A percentile compares a stretch with the other conserved stretches of the same genome.
These are phyloP conservation scores for Ceratocystis diversiconidia DNA, from an alignment of 2,329 filamentous ascomycete species.

Conservation along the genomic window DNA sequence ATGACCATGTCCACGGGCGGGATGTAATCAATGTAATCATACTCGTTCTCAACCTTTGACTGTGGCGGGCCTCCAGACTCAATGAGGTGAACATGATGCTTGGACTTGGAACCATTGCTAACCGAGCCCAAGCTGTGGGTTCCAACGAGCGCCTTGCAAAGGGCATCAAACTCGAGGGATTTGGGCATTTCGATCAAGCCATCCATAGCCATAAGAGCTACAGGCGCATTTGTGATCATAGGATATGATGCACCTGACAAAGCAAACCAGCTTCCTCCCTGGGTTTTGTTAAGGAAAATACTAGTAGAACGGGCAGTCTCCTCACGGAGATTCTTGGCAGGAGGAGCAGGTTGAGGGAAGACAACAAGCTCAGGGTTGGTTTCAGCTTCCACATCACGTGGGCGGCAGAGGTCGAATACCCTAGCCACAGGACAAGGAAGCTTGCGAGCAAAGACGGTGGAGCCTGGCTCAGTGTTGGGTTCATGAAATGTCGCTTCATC, in stretches of 20 bases:
- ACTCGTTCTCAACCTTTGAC: constrained; percentile 21
- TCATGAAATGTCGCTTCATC: constrained; percentile 30
- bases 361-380: constrained; percentile 65
- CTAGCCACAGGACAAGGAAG: constrained; percentile 67
- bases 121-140: constrained; percentile 47
- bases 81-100: constrained; percentile 28
- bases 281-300: constrained; percentile 78
- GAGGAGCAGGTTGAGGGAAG: constrained; percentile 70
- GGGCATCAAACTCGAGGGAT: constrained; percentile 27
- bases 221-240: constrained; percentile 56
- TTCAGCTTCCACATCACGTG: constrained; percentile 45
- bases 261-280: constrained; percentile 83
- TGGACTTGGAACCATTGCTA: constrained; percentile 22
- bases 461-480: constrained; percentile 26
- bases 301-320: constrained; percentile 43
- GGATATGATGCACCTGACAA: constrained; percentile 80
- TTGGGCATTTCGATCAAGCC: constrained; percentile 35
- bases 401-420: constrained; percentile 76
- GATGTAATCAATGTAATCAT: constrained; percentile 25
- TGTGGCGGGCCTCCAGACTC: constrained; percentile 24
- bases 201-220: constrained; percentile 31
- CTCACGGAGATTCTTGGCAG: constrained; percentile 35
- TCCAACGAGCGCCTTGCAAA: constrained; percentile 52
- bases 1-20: constrained; percentile 20
- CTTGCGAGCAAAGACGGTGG: constrained; percentile 50